Conservation (phyloP, 805 yeast species). For the Debaryomyces hansenii region DNA sequence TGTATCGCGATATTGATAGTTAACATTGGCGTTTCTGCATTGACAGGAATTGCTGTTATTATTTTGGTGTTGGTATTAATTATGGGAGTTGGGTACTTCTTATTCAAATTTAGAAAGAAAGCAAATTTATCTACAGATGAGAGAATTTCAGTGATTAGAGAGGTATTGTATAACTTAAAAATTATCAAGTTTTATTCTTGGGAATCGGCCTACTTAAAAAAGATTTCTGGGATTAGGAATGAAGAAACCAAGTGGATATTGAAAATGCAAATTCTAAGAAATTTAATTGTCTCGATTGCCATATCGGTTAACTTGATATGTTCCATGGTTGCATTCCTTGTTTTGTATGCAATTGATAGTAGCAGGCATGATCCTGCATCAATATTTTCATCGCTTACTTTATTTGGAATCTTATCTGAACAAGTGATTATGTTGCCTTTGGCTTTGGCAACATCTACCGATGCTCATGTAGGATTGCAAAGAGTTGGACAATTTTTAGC, state of each 20-base stretch:
- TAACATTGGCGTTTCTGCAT: conserved; percentile 67
- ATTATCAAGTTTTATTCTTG: conserved; percentile 84
- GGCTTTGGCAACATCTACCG: conserved; percentile 63
- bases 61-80: conserved; percentile 42
- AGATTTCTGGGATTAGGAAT: conserved; percentile 53
- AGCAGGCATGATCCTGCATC: conserved; percentile 47
- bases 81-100: conserved; percentile 42
- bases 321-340: conserved; percentile 53
- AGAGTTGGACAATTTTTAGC: conserved; percentile 51
- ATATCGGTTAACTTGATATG: conserved; percentile 64
- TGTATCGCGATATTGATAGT: conserved; percentile 59
- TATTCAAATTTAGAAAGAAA: conserved; percentile 48
- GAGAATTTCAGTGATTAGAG: conserved; percentile 71
- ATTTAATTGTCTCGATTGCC: conserved; percentile 59
- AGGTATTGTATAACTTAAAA: conserved; percentile 70
- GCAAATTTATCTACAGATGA: conserved; percentile 65
- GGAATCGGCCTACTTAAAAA: conserved; percentile 70
- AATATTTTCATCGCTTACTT: conserved; percentile 64
- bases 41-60: conserved; percentile 52
- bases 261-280: conserved; percentile 61
- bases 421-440: conserved; percentile 66
- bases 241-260: conserved; percentile 60
- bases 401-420: conserved; percentile 57
- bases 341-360: conserved; percentile 25
- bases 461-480: conserved; percentile 58